Evolutionary conservation across 345 rosid species (phyloP).

Genomic region (Chamaenerion angustifolium): DNA sequence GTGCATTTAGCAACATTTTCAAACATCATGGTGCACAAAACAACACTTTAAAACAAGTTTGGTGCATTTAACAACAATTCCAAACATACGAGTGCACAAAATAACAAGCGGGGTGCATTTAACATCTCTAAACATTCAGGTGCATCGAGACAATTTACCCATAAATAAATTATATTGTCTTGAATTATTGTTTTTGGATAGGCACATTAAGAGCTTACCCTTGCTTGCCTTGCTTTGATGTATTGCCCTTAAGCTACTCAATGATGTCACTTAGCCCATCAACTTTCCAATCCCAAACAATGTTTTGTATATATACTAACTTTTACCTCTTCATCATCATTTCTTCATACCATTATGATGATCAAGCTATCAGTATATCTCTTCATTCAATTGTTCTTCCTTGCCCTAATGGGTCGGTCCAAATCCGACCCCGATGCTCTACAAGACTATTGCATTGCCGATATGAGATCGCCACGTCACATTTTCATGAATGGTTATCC

Average conservation of each 20-base stretch:
- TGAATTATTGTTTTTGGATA: too few species aligned
- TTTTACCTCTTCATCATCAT: background rate
- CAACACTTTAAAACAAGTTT: too few species aligned
- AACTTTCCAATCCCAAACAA: background rate
- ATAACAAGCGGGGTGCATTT: too few species aligned
- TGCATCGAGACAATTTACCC: too few species aligned
- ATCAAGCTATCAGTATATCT: conserved; percentile 9
- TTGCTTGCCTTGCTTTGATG: conserved; percentile 38
- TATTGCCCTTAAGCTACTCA: conserved; percentile 51
- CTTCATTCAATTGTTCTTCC: conserved; percentile 9
- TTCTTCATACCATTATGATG: background rate
- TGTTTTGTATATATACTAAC: background rate
- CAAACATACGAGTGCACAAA: too few species aligned
- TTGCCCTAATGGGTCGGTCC: conserved; percentile 18
- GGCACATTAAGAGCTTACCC: too few species aligned
- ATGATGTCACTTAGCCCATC: conserved; percentile 2
- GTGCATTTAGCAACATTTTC: too few species aligned
- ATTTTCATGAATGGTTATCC: conserved; percentile 37
- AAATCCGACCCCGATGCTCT: conserved; percentile 55
- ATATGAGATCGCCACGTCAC: conserved; percentile 12
- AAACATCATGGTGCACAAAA: too few species aligned
- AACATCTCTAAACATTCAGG: too few species aligned
- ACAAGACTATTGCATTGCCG: conserved; percentile 67
- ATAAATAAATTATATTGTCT: too few species aligned
- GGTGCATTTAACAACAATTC: too few species aligned